A percentile compares a stretch with the other conserved stretches of the same genome.
Evolutionary conservation across 2,329 filamentous ascomycete genomes (phyloP).

Genomic region (Rutstroemia sp.): DNA sequence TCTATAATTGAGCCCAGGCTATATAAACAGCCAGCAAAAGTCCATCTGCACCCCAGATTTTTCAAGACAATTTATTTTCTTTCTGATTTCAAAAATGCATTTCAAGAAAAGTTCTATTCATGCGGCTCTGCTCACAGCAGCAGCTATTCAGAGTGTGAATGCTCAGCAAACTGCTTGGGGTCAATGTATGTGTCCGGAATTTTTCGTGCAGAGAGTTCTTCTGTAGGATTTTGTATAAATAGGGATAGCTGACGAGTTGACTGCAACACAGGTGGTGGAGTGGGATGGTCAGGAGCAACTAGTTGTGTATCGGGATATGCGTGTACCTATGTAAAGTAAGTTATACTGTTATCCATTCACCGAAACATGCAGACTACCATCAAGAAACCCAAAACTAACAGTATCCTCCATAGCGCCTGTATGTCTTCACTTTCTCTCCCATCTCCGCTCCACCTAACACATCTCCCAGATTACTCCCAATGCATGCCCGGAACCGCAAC

Average conservation of each 20-base stretch:
- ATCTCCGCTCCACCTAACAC: neutral
- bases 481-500: constrained; percentile 32
- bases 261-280: constrained; percentile 19
- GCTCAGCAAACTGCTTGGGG: constrained; percentile 20
- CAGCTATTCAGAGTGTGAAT: constrained; percentile 4
- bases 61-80: neutral
- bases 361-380: neutral
- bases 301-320: constrained; percentile 23
- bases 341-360: neutral
- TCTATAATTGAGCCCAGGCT: too few relatives aligned
- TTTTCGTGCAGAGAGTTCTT: too few relatives aligned
- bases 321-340: constrained; percentile 25
- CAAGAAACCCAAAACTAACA: constrained; percentile 9
- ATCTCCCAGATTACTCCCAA: constrained; percentile 22
- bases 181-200: constrained; percentile 16
- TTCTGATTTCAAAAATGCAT: neutral
- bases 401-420: neutral
- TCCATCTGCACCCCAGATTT: neutral
- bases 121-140: neutral
- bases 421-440: constrained; percentile 22
- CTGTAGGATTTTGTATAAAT: neutral
- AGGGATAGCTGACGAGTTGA: neutral
- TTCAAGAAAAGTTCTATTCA: neutral
- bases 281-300: constrained; percentile 19
- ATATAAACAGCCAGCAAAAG: neutral